Percentiles rank a stretch among this genome's conserved stretches.
Evolutionary conservation across 345 rosid genomes (phyloP).

Genomic region (Euclidium syriacum): DNA sequence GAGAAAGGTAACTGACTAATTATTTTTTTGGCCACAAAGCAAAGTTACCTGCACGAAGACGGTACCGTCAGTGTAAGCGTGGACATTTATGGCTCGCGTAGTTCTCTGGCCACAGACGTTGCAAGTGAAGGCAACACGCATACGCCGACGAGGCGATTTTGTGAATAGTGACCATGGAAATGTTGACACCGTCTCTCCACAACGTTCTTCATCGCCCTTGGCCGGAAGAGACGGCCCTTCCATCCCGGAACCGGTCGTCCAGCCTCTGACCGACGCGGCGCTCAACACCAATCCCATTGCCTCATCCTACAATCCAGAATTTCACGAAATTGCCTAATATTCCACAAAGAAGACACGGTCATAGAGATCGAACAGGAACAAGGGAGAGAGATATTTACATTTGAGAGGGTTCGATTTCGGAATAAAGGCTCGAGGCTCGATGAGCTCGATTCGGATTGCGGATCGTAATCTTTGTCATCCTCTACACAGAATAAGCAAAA

Average conservation of each 20-base stretch:
- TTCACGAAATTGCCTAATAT: neutral
- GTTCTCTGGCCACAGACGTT: slow-evolving; percentile 89
- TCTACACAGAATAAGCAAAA: slow-evolving; percentile 20
- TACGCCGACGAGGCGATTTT: slow-evolving; percentile 81
- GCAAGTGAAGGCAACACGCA: slow-evolving; percentile 96
- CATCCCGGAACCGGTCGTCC: slow-evolving; percentile 97
- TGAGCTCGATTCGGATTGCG: slow-evolving; percentile 45
- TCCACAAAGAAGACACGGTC: neutral
- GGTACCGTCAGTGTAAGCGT: slow-evolving; percentile 90
- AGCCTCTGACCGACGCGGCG: slow-evolving; percentile 76
- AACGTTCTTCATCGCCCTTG: slow-evolving; percentile 39
- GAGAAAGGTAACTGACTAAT: neutral
- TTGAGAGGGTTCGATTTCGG: slow-evolving; percentile 48
- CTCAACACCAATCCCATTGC: slow-evolving; percentile 89
- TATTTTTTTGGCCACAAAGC: neutral
- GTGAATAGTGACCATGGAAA: slow-evolving; percentile 93
- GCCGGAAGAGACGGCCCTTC: slow-evolving; percentile 79
- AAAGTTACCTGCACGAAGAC: slow-evolving; percentile 77
- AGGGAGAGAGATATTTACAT: slow-evolving; percentile 30
- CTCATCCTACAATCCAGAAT: slow-evolving; percentile 43
- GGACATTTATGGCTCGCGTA: slow-evolving; percentile 84
- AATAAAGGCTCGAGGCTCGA: slow-evolving; percentile 62
- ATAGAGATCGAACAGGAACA: neutral
- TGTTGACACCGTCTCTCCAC: slow-evolving; percentile 56
- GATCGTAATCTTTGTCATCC: slow-evolving; percentile 49